These are phyloP conservation scores for Nephelium lappaceum DNA, from an alignment of 345 rosid species.

Conservation along the genomic window DNA sequence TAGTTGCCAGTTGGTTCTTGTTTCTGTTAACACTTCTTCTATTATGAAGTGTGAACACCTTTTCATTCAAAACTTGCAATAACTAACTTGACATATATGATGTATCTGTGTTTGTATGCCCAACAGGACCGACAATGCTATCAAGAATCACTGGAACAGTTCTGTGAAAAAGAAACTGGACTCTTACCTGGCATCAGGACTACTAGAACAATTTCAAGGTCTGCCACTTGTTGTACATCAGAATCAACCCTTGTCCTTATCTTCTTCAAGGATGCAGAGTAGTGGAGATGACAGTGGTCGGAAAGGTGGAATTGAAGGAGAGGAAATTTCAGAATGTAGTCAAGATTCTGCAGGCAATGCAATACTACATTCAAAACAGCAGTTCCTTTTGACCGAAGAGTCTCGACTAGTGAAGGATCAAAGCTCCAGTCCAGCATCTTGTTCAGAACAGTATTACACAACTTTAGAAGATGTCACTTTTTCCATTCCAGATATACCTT, in stretches of 20 bases:
- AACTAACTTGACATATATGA: constrained; percentile 8
- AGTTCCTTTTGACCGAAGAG: constrained; percentile 51
- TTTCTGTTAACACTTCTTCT: background rate
- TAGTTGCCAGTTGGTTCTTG: constrained; percentile 1
- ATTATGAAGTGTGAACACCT: background rate
- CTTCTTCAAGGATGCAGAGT: constrained; percentile 66
- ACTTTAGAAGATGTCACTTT: constrained; percentile 53
- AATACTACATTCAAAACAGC: constrained; percentile 44
- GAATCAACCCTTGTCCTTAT: constrained; percentile 52
- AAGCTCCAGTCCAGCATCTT: constrained; percentile 57
- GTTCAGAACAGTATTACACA: constrained; percentile 59
- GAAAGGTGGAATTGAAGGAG: constrained; percentile 58
- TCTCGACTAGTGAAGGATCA: constrained; percentile 49
- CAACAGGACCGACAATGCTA: constrained; percentile 96
- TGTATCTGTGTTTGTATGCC: constrained; percentile 32
- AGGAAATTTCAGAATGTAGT: constrained; percentile 91
- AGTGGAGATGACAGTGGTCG: constrained; percentile 68
- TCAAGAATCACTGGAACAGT: constrained; percentile 99
- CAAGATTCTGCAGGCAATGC: constrained; percentile 68
- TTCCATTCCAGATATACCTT: constrained; percentile 56
- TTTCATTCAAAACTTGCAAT: background rate
- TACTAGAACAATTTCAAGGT: constrained; percentile 75
- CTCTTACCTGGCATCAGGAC: constrained; percentile 87
- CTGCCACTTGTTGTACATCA: constrained; percentile 59
- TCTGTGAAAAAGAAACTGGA: constrained; percentile 98